Base-by-base conservation (phyloP, 768 basidiomycete genomes). In the Leccinum olivaceopallidum region DNA sequence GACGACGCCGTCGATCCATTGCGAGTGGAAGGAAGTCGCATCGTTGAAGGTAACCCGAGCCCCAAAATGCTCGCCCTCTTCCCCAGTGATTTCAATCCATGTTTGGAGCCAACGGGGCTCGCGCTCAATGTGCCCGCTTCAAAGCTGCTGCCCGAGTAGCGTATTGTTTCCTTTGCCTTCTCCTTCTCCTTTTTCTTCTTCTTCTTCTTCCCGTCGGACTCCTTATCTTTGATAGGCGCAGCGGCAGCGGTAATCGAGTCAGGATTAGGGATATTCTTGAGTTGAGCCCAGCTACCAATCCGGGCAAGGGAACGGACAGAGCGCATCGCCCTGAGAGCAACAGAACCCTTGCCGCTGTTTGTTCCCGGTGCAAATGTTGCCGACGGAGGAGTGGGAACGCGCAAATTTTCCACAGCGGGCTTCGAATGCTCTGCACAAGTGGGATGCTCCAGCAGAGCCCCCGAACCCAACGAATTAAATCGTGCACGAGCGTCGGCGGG, bases 301-400 rank as follows among this genome's bases (percentile, higher is more conserved):
- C 85, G 77, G 4, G 91, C 90, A 47, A 92, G 72, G 3, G 85
- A 87, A 28, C 86, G 80, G 64, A 94, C 85, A 14, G 86, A 88
- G 48, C 87, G 80, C 77, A 93, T 92, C 5, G 91, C 91, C 6
- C 91, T 83, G 30, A 92, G 60, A 0, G 91, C 91, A 48, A 93
- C 89, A 0, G 88, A 90, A 32, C 81, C 84, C 30, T 82, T 81
- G 55, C 69, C 70, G 42, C 53, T 52, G 22, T 73, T 74, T 28
- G 53, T 42, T 50, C 60, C 56, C 5, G 60, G 77, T 2, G 78
- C 77, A n/a, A 73, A 72, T 7, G 79, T 76, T 5, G 54, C 63
- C 18, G 70, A 53, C 30, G 70, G 67, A 26, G 69, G 73, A n/a
- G 70, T 69, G 18, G 69, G 68, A 32, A 65, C 16, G 39, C 63